Conservation (phyloP, 2,329 filamentous ascomycete species). For the Neonectria magnoliae region DNA sequence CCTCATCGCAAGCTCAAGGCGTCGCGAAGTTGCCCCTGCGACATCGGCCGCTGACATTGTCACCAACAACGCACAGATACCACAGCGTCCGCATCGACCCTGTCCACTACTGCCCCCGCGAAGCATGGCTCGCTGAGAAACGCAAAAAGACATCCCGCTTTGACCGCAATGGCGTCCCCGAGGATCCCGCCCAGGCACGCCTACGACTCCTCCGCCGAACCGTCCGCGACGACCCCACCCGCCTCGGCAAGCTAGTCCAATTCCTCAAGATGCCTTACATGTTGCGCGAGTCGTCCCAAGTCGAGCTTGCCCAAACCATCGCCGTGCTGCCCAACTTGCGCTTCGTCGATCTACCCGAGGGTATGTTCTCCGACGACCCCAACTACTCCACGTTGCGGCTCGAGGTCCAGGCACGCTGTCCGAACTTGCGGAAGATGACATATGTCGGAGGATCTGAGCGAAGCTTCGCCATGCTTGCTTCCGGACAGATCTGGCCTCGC, state of each 20-base stretch:
- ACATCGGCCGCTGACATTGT: slow-evolving; percentile 24
- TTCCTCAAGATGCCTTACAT: slow-evolving; percentile 94
- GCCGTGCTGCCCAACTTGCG: slow-evolving; percentile 85
- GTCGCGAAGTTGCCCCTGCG: background rate
- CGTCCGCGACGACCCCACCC: slow-evolving; percentile 77
- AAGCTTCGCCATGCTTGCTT: slow-evolving; percentile 75
- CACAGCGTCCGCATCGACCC: slow-evolving; percentile 91
- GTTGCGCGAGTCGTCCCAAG: slow-evolving; percentile 87
- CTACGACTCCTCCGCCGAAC: slow-evolving; percentile 83
- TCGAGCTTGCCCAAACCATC: slow-evolving; percentile 85
- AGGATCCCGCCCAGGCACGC: slow-evolving; percentile 80
- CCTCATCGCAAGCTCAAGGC: slow-evolving; percentile 10
- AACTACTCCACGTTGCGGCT: slow-evolving; percentile 80
- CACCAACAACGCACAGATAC: slow-evolving; percentile 65
- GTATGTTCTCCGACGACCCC: slow-evolving; percentile 83
- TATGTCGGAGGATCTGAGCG: slow-evolving; percentile 83
- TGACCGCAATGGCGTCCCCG: slow-evolving; percentile 79
- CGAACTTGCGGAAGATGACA: slow-evolving; percentile 87
- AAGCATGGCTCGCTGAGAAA: slow-evolving; percentile 81
- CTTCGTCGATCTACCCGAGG: slow-evolving; percentile 91
- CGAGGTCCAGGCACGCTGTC: slow-evolving; percentile 85
- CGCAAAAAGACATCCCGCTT: slow-evolving; percentile 79
- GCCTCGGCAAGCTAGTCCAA: slow-evolving; percentile 75
- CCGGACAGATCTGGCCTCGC: slow-evolving; percentile 72
- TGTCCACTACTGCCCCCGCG: slow-evolving; percentile 92